phyloP scores from a whole-genome alignment of 352 stramenopile species.

The Hyaloperonospora brassicae region DNA sequence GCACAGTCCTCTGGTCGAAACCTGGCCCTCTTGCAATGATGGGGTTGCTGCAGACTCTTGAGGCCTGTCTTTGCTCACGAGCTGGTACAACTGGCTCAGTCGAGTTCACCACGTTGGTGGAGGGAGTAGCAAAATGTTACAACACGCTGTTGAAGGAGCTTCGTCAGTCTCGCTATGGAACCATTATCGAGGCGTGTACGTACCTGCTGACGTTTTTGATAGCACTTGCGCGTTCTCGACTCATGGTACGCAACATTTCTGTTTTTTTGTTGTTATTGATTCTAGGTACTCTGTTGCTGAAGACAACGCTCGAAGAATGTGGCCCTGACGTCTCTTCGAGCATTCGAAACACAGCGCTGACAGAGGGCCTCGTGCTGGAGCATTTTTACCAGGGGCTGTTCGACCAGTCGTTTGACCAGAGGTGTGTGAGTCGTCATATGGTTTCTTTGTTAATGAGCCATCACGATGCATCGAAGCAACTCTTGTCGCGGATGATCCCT shows the following conservation, averaged over 20 bases:
- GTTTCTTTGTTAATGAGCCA: conserved; percentile 93
- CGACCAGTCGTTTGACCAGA: conserved; percentile 86
- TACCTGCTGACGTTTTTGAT: conserved; percentile 3
- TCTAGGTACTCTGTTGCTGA: conserved; percentile 85
- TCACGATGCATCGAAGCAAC: conserved; percentile 77
- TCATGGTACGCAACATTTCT: neutral
- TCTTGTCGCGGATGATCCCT: conserved; percentile 88
- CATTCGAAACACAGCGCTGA: conserved; percentile 90
- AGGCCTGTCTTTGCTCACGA: conserved; percentile 85
- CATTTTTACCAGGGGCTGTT: conserved; percentile 92
- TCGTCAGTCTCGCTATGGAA: conserved; percentile 85
- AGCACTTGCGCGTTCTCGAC: neutral
- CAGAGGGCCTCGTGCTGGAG: conserved; percentile 87
- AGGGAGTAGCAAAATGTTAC: conserved; percentile 68
- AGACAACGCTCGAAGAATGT: conserved; percentile 86
- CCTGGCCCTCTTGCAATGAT: conserved; percentile 83
- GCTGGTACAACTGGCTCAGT: conserved; percentile 75
- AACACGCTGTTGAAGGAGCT: conserved; percentile 79
- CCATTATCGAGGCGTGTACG: conserved; percentile 75
- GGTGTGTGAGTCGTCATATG: conserved; percentile 91
- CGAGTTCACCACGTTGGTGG: conserved; percentile 58
- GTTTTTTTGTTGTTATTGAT: conserved; percentile 1
- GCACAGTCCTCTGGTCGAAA: conserved; percentile 5
- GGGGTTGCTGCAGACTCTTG: conserved; percentile 86
- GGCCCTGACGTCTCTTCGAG: conserved; percentile 60